Conservation (phyloP, 371 early-diverging fungal genomes). For the Mortierella sp. region DNA sequence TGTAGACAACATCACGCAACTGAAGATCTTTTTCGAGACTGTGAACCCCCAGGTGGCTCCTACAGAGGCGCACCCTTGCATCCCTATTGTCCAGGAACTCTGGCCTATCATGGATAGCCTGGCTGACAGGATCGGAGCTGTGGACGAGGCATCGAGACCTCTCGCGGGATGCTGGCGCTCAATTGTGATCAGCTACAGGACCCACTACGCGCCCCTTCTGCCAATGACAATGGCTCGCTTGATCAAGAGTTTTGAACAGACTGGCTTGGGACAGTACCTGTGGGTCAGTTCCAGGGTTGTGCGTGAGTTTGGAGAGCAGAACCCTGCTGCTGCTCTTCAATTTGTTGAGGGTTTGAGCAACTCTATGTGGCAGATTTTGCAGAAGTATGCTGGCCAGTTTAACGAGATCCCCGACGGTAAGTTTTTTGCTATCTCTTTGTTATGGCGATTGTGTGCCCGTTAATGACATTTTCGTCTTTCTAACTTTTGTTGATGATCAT, state of each 20-base stretch:
- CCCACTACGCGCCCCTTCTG: constrained; percentile 69
- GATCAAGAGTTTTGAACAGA: constrained; percentile 71
- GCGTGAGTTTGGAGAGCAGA: constrained; percentile 52
- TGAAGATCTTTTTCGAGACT: constrained; percentile 68
- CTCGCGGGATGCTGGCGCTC: constrained; percentile 76
- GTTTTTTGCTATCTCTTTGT: neutral
- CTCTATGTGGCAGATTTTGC: constrained; percentile 71
- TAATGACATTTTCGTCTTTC: neutral
- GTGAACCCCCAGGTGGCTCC: constrained; percentile 67
- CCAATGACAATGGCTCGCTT: constrained; percentile 62
- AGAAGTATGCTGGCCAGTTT: constrained; percentile 59
- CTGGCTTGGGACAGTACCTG: constrained; percentile 77
- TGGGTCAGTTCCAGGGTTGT: constrained; percentile 72
- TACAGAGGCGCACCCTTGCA: constrained; percentile 75
- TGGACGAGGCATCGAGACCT: constrained; percentile 70
- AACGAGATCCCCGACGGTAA: constrained; percentile 78
- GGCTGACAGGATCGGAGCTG: constrained; percentile 67
- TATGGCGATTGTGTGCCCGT: neutral
- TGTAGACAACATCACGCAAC: constrained; percentile 63
- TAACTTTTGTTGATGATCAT: neutral
- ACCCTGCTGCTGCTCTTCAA: constrained; percentile 34
- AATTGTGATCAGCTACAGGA: constrained; percentile 72
- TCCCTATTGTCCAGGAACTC: constrained; percentile 78
- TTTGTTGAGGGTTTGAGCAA: constrained; percentile 71
- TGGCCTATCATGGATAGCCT: constrained; percentile 83